phyloP scores from a whole-genome alignment of 495 filamentous ascomycete genomes.

The Talaromyces thailandensis region DNA sequence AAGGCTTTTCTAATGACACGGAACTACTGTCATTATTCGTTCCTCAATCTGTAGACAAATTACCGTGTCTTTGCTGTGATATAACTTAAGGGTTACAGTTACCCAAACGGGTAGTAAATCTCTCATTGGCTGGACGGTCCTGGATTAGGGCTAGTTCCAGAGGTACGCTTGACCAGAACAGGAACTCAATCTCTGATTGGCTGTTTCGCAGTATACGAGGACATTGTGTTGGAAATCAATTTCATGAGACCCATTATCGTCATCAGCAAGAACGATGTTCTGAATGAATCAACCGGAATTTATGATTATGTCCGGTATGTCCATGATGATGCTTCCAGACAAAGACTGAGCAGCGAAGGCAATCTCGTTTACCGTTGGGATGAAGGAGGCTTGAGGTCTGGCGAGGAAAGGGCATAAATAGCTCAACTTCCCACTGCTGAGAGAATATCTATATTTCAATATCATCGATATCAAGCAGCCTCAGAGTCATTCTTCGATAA shows the following conservation, averaged over 20 bases:
- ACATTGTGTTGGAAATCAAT: neutral
- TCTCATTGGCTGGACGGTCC: slow-evolving; percentile 6
- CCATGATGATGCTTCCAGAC: neutral
- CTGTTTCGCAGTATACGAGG: neutral
- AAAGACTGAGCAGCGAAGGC: neutral
- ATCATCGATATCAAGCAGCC: neutral
- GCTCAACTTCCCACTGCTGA: neutral
- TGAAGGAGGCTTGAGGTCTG: neutral
- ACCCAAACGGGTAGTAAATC: slow-evolving; percentile 9
- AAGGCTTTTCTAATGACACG: neutral
- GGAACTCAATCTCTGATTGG: neutral
- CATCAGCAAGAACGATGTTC: neutral
- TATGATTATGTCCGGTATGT: neutral
- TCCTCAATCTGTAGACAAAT: neutral
- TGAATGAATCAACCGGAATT: neutral
- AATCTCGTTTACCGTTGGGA: neutral
- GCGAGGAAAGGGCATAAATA: neutral
- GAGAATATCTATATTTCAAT: neutral
- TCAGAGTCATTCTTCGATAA: neutral
- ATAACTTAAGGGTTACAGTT: neutral
- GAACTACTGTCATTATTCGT: neutral
- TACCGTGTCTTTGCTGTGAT: neutral
- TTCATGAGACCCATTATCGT: neutral
- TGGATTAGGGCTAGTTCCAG: neutral
- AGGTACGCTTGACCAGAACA: neutral